Evolutionary conservation across 192 early-diverging fungal species (phyloP), one percentile per base, ranked within the genome.

Genomic region (Gonapodya prolifera): DNA sequence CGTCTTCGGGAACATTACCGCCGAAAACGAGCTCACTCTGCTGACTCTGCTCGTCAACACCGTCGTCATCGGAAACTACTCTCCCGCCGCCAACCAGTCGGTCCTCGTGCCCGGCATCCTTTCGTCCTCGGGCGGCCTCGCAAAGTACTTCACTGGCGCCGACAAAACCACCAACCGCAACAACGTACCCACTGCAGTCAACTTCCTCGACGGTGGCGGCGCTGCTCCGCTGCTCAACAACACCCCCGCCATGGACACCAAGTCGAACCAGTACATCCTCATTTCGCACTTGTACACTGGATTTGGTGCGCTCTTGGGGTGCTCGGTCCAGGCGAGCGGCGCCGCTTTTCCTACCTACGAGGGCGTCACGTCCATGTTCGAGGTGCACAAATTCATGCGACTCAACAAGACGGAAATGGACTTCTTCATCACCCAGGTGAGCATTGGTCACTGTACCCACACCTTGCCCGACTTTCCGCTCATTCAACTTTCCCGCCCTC

Each of bases 141-240:
- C n/a, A n/a, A n/a, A n/a, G n/a, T n/a, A n/a, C n/a, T n/a, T n/a
- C n/a, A n/a, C n/a, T n/a, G n/a, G n/a, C n/a, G n/a, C n/a, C n/a
- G n/a, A n/a, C n/a, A n/a, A n/a, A 0, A 76, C 78, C n/a, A 70
- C 71, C 2, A 78, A 75, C 33, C 28, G 30, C 34, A 34, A 45
- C 31, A 74, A 74, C 74, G 69, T n/a, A 13, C 34, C 36, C 30
- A 29, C 78, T 0, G 36, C n/a, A 2, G 74, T 78, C 2, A 78
- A 78, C 33, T 78, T 78, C 29, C 74, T 78, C 34, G 78, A 78
- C 34, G 78, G 78, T 2, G 78, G 78, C 74, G 78, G 78, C 74
- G 78, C 78, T 30, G 78, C 70, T 76, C 78, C 78, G 23, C 31
- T 78, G 1, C 71, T 75, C 29, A 34, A 45, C 33, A 73, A 75